These are phyloP conservation scores for Ophiocordyceps camponoti-leonardi DNA, from an alignment of 2,329 filamentous ascomycete species.

Conservation along the genomic window DNA sequence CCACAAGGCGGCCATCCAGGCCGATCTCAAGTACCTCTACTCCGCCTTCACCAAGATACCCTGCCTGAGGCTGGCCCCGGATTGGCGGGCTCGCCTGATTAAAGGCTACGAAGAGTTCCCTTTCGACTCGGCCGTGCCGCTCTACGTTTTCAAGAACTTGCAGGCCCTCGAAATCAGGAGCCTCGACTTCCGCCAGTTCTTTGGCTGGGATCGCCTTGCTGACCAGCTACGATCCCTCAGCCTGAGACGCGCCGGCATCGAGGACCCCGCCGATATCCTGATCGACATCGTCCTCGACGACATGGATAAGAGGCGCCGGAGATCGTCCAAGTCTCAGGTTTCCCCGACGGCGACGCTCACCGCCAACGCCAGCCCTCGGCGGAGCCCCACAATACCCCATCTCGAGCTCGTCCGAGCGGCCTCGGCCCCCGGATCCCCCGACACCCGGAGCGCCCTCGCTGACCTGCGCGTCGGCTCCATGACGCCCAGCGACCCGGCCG, in stretches of 20 bases:
- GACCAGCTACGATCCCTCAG: conserved; percentile 84
- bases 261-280: conserved; percentile 78
- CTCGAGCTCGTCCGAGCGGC: conserved; percentile 50
- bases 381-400: conserved; percentile 46
- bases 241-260: conserved; percentile 70
- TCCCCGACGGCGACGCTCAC: conserved; percentile 62
- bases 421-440: conserved; percentile 49
- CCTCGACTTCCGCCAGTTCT: conserved; percentile 93
- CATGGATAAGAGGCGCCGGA: conserved; percentile 76
- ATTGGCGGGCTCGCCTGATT: conserved; percentile 80
- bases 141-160: conserved; percentile 96
- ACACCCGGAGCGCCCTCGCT: conserved; percentile 25
- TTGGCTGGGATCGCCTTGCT: conserved; percentile 86
- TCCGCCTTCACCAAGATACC: conserved; percentile 98
- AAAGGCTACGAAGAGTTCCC: conserved; percentile 93
- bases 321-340: conserved; percentile 71
- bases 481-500: conserved; percentile 30
- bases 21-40: conserved; percentile 89
- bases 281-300: conserved; percentile 92
- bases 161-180: conserved; percentile 87
- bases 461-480: conserved; percentile 44
- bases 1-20: conserved; percentile 69
- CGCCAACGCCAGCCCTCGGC: conserved; percentile 34
- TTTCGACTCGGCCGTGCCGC: conserved; percentile 88
- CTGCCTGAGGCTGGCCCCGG: conserved; percentile 74